phyloP scores from a whole-genome alignment of 148 eudicot species.

The Cornus controversa region DNA sequence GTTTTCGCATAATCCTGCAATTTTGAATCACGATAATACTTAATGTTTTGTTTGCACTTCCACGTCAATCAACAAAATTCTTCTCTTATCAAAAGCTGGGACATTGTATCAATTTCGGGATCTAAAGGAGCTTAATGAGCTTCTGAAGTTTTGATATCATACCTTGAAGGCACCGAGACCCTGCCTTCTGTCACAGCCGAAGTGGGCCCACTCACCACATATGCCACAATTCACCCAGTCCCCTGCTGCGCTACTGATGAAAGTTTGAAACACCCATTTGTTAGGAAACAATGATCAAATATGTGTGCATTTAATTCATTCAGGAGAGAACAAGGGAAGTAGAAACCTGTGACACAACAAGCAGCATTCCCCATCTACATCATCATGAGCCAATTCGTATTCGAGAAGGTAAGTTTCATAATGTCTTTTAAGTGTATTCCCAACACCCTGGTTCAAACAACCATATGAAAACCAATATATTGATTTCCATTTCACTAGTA shows the following conservation, averaged over 20 bases:
- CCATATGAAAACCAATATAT: not conserved
- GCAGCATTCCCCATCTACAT: conserved; percentile 98
- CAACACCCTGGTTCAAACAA: conserved; percentile 69
- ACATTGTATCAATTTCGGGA: not conserved
- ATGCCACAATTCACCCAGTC: conserved; percentile 98
- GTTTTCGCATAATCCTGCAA: conserved; percentile 97
- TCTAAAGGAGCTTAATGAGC: not conserved
- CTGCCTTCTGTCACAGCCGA: conserved; percentile 93
- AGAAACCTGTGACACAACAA: conserved; percentile 85
- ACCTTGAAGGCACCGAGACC: conserved; percentile 99
- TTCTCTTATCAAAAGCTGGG: not conserved
- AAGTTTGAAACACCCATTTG: conserved; percentile 2
- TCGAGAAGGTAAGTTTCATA: conserved; percentile 90
- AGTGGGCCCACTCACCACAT: conserved; percentile 99
- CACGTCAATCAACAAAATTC: not conserved
- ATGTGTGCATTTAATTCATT: not conserved
- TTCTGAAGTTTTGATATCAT: conserved; percentile 11
- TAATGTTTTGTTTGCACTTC: not conserved
- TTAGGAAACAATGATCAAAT: conserved; percentile 4
- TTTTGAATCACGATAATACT: not conserved
- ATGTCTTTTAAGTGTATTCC: conserved; percentile 93
- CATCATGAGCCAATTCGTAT: conserved; percentile 95
- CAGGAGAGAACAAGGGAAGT: not conserved
- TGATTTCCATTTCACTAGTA: no score
- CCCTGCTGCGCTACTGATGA: conserved; percentile 91